These are phyloP conservation scores for Tricholoma matsutake DNA, from an alignment of 768 basidiomycete genomes.

Conservation along the genomic window DNA sequence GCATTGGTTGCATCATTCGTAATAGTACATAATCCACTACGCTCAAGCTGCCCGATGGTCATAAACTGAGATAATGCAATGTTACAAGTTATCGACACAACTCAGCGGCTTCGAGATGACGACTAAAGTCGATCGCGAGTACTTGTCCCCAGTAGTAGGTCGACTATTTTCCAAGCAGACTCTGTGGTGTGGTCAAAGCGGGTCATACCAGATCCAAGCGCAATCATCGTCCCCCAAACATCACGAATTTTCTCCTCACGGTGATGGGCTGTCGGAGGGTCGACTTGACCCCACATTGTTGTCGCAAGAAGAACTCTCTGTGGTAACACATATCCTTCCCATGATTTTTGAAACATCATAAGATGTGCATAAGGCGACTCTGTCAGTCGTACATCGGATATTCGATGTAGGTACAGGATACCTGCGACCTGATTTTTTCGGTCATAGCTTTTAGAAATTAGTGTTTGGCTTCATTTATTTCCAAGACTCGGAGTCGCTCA, in stretches of 20 bases:
- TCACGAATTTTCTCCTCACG: background rate
- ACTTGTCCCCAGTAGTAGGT: background rate
- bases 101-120: no score
- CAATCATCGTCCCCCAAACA: background rate
- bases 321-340: background rate
- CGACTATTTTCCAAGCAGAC: background rate
- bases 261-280: background rate
- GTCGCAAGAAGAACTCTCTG: slow-evolving; percentile 1
- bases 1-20: no score
- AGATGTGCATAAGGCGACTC: background rate
- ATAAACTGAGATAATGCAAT: no score
- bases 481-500: background rate
- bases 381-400: slow-evolving; percentile 1
- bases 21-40: no score
- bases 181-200: background rate
- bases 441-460: background rate
- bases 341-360: slow-evolving; percentile 2
- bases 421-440: background rate
- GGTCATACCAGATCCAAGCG: background rate
- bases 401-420: slow-evolving; percentile 2
- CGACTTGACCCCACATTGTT: slow-evolving; percentile 2
- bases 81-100: no score
- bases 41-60: no score
- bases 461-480: background rate
- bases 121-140: no score